Conservation (phyloP, 352 stramenopile species). For the Phytophthora pini region DNA sequence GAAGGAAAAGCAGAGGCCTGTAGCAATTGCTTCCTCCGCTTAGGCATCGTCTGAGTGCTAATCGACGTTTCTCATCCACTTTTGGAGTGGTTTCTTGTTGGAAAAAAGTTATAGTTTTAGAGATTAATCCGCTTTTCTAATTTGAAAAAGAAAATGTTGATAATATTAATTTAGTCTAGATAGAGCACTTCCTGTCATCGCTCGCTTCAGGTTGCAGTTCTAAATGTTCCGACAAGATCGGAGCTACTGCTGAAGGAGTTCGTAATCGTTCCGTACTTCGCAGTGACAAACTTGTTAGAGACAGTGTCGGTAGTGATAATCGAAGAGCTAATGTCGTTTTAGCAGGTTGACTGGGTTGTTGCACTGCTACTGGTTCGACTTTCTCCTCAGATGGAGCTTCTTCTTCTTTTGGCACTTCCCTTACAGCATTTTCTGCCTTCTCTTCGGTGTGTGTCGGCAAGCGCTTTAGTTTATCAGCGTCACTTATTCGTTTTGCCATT, state of each 20-base stretch:
- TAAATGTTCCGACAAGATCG: slow-evolving; percentile 31
- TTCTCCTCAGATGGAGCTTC: slow-evolving; percentile 4
- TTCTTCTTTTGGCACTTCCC: background rate
- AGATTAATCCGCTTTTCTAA: background rate
- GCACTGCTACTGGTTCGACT: background rate
- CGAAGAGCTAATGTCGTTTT: slow-evolving; percentile 7
- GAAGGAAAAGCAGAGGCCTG: slow-evolving; percentile 1
- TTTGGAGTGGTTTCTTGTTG: slow-evolving; percentile 31
- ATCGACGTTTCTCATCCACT: slow-evolving; percentile 20
- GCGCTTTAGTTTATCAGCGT: slow-evolving; percentile 10
- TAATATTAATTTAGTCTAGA: slow-evolving; percentile 10
- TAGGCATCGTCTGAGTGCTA: slow-evolving; percentile 28
- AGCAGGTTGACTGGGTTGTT: slow-evolving; percentile 2
- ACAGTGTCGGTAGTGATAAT: slow-evolving; percentile 4
- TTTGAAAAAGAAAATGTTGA: background rate
- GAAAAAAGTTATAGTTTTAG: background rate
- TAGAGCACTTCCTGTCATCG: slow-evolving; percentile 28
- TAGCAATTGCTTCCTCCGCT: slow-evolving; percentile 27
- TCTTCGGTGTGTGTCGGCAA: background rate
- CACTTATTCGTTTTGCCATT: slow-evolving; percentile 16
- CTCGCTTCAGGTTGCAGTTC: slow-evolving; percentile 35
- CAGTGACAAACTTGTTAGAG: slow-evolving; percentile 7
- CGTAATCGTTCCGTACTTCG: slow-evolving; percentile 18
- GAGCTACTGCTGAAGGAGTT: slow-evolving; percentile 23
- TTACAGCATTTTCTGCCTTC: background rate